phyloP scores from a whole-genome alignment of 2,329 filamentous ascomycete species.

The Beauveria brongniartii region DNA sequence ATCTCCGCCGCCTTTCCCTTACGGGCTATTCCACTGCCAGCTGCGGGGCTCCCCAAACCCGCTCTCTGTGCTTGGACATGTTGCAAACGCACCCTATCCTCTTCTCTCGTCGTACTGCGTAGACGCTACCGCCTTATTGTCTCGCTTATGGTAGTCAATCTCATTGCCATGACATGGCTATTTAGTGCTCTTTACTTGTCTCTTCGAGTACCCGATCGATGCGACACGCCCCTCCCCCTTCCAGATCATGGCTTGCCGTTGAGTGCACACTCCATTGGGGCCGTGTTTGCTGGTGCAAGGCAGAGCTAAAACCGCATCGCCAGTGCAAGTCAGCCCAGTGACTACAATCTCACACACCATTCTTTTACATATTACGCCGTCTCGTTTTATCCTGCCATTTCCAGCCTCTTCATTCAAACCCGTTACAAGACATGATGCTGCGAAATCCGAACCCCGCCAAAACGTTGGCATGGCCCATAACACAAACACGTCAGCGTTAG shows the following conservation, averaged over 20 bases:
- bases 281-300: background rate
- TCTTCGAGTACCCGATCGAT: background rate
- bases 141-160: background rate
- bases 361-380: background rate
- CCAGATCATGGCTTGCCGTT: background rate
- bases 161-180: background rate
- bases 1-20: background rate
- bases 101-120: background rate
- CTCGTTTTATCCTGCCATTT: background rate
- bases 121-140: background rate
- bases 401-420: background rate
- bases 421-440: background rate
- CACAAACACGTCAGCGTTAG: constrained; percentile 1
- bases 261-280: background rate
- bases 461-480: background rate
- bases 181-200: background rate
- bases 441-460: constrained; percentile 4
- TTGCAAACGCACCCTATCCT: background rate
- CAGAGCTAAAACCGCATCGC: background rate
- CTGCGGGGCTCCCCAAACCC: background rate
- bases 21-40: background rate
- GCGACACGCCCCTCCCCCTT: background rate
- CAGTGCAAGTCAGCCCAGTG: background rate
- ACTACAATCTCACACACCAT: background rate
- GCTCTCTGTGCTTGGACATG: background rate